Evolutionary conservation across 768 basidiomycete species (phyloP).

Genomic region (Mycena epipterygia): DNA sequence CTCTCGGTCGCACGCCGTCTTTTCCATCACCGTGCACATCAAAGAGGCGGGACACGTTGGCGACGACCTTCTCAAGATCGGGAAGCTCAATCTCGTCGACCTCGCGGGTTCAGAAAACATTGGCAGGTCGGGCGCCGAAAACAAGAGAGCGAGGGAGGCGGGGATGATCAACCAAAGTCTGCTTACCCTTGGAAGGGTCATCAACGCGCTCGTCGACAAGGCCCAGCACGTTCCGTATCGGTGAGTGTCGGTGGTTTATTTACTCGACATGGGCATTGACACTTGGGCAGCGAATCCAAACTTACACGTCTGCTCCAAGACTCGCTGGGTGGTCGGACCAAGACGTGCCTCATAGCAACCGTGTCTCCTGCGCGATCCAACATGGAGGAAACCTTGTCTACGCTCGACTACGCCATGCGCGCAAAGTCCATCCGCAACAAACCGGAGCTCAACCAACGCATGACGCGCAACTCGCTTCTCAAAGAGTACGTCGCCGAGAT

Average conservation of each 20-base stretch:
- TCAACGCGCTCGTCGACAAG: constrained; percentile 94
- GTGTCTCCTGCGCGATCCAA: constrained; percentile 94
- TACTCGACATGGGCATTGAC: constrained; percentile 18
- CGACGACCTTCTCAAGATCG: constrained; percentile 92
- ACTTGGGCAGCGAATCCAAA: constrained; percentile 84
- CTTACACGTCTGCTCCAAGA: constrained; percentile 98
- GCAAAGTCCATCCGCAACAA: constrained; percentile 97
- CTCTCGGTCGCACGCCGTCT: constrained; percentile 97
- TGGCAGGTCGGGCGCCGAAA: constrained; percentile 94
- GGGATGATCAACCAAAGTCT: constrained; percentile 99
- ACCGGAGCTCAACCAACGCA: constrained; percentile 94
- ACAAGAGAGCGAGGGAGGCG: constrained; percentile 94
- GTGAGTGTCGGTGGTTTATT: constrained; percentile 53
- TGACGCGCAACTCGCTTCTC: constrained; percentile 91
- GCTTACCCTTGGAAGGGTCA: constrained; percentile 96
- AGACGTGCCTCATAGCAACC: constrained; percentile 98
- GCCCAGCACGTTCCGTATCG: constrained; percentile 95
- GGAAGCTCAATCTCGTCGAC: constrained; percentile 97
- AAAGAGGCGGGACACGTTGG: constrained; percentile 85
- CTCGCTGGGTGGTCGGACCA: constrained; percentile 97
- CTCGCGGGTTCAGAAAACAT: constrained; percentile 98
- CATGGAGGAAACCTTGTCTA: constrained; percentile 97
- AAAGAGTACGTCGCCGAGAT: constrained; percentile 97
- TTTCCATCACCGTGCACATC: constrained; percentile 94
- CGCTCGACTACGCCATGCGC: constrained; percentile 94